A percentile compares a stretch with the other conserved stretches of the same genome.
These are phyloP conservation scores for Potentilla sterilis DNA, from an alignment of 306 rosid genomes.

Conservation along the genomic window DNA sequence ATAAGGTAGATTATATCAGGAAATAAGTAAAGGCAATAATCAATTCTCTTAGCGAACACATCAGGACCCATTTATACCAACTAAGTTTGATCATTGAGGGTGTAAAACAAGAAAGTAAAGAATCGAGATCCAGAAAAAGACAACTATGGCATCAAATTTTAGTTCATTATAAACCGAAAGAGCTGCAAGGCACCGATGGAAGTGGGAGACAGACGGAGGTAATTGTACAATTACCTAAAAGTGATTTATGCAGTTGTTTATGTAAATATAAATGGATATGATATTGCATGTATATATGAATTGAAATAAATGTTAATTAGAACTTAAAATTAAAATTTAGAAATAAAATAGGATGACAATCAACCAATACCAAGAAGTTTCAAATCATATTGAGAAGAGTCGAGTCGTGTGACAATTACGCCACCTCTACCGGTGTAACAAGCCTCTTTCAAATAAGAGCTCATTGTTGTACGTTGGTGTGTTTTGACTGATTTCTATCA, in stretches of 20 bases:
- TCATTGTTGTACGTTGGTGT: too few relatives aligned
- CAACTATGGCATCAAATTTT: neutral
- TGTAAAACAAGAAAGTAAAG: conserved; percentile 16
- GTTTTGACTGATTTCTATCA: too few relatives aligned
- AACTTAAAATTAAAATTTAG: too few relatives aligned
- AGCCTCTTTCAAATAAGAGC: too few relatives aligned
- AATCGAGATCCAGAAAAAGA: conserved; percentile 13
- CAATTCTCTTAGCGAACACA: neutral
- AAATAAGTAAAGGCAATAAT: conserved; percentile 10
- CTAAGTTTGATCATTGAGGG: neutral
- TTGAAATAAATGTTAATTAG: too few relatives aligned
- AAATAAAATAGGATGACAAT: too few relatives aligned
- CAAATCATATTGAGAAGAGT: too few relatives aligned
- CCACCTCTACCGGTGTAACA: too few relatives aligned
- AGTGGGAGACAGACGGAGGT: conserved; percentile 5
- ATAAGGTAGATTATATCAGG: neutral
- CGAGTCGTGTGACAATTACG: too few relatives aligned
- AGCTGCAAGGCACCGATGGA: neutral
- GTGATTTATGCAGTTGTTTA: conserved; percentile 2
- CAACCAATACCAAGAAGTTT: too few relatives aligned
- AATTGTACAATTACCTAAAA: neutral
- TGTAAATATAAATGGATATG: too few relatives aligned
- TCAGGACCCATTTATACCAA: conserved; percentile 11
- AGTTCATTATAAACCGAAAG: neutral
- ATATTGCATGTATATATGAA: too few relatives aligned